These are phyloP conservation scores for Quercus rubra DNA, from an alignment of 306 rosid species.

Conservation along the genomic window DNA sequence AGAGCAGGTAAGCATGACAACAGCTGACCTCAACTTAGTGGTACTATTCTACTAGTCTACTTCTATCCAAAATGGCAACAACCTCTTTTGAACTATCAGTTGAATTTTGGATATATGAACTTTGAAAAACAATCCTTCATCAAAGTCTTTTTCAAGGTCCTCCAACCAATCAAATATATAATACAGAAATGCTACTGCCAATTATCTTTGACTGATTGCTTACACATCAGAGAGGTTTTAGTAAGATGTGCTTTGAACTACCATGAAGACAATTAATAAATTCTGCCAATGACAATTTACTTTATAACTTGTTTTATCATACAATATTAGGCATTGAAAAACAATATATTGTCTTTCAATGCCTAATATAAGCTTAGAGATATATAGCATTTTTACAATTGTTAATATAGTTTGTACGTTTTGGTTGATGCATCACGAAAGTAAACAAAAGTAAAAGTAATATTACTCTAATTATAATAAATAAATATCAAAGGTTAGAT, in stretches of 20 bases:
- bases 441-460: too few species aligned
- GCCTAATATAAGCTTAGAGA: too few species aligned
- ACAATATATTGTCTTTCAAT: background rate
- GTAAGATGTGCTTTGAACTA: background rate
- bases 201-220: background rate
- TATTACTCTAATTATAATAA: too few species aligned
- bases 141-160: background rate
- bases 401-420: too few species aligned
- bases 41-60: background rate
- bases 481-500: too few species aligned
- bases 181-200: background rate
- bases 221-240: background rate
- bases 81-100: background rate
- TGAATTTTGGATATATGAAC: background rate
- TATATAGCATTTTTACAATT: too few species aligned
- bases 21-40: slow-evolving; percentile 17
- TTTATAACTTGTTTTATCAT: background rate
- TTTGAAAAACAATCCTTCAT: background rate
- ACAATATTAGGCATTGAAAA: slow-evolving; percentile 11
- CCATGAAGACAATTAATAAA: background rate
- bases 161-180: background rate
- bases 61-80: background rate
- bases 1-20: slow-evolving; percentile 18
- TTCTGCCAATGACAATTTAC: background rate
- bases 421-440: too few species aligned